Evolutionary conservation across 2,329 filamentous ascomycete species (phyloP).

Genomic region (Rutstroemia sp.): DNA sequence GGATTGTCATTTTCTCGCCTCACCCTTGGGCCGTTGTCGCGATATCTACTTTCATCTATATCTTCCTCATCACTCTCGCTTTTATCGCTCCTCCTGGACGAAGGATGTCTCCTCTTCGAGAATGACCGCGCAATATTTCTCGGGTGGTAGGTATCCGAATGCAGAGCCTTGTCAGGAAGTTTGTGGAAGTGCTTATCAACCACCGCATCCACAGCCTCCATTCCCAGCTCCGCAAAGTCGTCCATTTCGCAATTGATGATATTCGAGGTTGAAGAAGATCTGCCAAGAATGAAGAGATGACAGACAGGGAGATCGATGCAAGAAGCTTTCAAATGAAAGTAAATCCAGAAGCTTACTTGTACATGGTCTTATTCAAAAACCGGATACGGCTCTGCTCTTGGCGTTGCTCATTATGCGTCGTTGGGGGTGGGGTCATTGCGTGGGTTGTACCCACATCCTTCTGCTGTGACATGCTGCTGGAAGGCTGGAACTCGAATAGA

Average conservation of each 20-base stretch:
- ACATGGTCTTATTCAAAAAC: too few species aligned
- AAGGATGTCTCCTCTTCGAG: neutral
- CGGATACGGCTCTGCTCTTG: neutral
- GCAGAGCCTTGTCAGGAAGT: constrained; percentile 11
- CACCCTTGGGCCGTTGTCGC: neutral
- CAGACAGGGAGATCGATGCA: neutral
- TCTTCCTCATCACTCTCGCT: neutral
- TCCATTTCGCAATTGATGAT: neutral
- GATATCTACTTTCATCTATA: neutral
- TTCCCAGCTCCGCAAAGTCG: neutral
- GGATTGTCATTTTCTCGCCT: neutral
- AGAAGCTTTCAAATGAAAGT: neutral
- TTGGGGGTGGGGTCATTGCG: neutral
- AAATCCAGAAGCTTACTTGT: neutral
- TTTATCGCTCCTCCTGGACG: neutral
- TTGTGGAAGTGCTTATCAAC: constrained; percentile 15
- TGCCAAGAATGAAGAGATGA: neutral
- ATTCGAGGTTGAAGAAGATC: neutral
- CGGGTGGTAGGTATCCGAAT: neutral
- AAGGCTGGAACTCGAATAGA: too few species aligned
- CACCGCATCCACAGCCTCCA: constrained; percentile 4
- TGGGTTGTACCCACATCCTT: too few species aligned
- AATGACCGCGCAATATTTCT: neutral
- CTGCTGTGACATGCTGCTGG: too few species aligned
- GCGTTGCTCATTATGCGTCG: neutral